Evolutionary conservation across 2,329 filamentous ascomycete species (phyloP).

Genomic region (Trichoderma pleuroti): DNA sequence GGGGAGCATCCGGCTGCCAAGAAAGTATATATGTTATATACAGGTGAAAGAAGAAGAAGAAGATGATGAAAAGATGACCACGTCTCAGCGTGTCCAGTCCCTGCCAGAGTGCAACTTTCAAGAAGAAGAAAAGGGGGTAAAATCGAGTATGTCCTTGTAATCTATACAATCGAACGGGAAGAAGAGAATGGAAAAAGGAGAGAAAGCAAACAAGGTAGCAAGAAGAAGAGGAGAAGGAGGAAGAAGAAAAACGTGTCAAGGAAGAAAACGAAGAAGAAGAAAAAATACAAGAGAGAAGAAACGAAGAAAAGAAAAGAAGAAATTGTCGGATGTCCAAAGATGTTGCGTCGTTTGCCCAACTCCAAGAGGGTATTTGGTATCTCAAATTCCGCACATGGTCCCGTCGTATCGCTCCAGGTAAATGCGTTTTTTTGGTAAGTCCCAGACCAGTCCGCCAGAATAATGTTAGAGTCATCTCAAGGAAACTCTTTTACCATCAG

Average conservation of each 20-base stretch:
- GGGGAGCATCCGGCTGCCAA: conserved; percentile 5
- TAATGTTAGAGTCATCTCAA: neutral
- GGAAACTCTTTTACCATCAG: neutral
- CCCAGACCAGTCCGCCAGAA: neutral
- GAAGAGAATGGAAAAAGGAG: neutral
- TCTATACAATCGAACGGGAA: conserved; percentile 16
- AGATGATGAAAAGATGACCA: neutral
- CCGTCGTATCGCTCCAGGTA: neutral
- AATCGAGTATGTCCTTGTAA: conserved; percentile 10
- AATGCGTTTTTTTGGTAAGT: neutral
- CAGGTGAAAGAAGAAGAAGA: neutral
- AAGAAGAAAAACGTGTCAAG: too few relatives aligned
- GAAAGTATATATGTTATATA: conserved; percentile 7
- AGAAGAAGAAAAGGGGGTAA: neutral
- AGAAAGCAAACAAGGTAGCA: neutral
- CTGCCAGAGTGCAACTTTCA: neutral
- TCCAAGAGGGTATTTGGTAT: conserved; percentile 13
- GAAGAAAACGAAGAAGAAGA: too few relatives aligned
- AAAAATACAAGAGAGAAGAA: neutral
- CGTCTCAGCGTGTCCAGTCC: neutral
- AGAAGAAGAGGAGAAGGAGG: too few relatives aligned
- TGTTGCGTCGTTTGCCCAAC: conserved; percentile 9
- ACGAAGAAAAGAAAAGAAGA: neutral
- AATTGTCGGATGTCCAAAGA: neutral
- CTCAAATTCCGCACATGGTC: conserved; percentile 5